Conservation (phyloP, 2,329 filamentous ascomycete genomes). For the Phaeosphaeria sp. region DNA sequence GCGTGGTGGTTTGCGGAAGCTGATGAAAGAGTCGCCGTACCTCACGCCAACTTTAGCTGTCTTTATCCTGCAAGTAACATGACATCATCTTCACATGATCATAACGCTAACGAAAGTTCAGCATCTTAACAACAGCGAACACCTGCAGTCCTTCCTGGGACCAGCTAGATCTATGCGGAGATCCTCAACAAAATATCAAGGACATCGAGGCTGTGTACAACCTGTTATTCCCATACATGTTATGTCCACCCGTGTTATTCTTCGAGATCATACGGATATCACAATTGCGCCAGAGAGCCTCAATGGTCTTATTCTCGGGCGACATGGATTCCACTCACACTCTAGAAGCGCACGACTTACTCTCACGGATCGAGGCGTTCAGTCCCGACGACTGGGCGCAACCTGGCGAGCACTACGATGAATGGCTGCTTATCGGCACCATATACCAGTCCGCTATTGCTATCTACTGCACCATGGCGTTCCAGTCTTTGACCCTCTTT, state of each 20-base stretch:
- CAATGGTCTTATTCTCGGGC: slow-evolving; percentile 6
- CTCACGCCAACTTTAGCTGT: slow-evolving; percentile 29
- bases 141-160: slow-evolving; percentile 32
- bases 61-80: slow-evolving; percentile 30
- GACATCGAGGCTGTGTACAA: slow-evolving; percentile 29
- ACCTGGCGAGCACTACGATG: slow-evolving; percentile 21
- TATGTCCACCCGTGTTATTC: slow-evolving; percentile 36
- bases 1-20: slow-evolving; percentile 31
- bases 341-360: slow-evolving; percentile 26
- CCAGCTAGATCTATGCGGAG: slow-evolving; percentile 30
- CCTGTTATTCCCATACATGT: slow-evolving; percentile 35
- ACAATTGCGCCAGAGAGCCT: slow-evolving; percentile 25
- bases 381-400: slow-evolving; percentile 36
- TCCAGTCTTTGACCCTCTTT: slow-evolving; percentile 30
- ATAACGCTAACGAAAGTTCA: slow-evolving; percentile 9
- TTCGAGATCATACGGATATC: slow-evolving; percentile 32
- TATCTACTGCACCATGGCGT: slow-evolving; percentile 37
- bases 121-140: slow-evolving; percentile 34
- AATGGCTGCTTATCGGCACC: slow-evolving; percentile 33
- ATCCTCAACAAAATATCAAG: slow-evolving; percentile 14
- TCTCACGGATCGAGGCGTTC: slow-evolving; percentile 30
- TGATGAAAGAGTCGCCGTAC: slow-evolving; percentile 24
- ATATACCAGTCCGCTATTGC: slow-evolving; percentile 33
- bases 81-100: background rate
- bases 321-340: slow-evolving; percentile 14